Percentiles rank a stretch among this genome's conserved stretches.
These are phyloP conservation scores for Hemileccinum impolitum DNA, from an alignment of 768 basidiomycete genomes.

Conservation along the genomic window DNA sequence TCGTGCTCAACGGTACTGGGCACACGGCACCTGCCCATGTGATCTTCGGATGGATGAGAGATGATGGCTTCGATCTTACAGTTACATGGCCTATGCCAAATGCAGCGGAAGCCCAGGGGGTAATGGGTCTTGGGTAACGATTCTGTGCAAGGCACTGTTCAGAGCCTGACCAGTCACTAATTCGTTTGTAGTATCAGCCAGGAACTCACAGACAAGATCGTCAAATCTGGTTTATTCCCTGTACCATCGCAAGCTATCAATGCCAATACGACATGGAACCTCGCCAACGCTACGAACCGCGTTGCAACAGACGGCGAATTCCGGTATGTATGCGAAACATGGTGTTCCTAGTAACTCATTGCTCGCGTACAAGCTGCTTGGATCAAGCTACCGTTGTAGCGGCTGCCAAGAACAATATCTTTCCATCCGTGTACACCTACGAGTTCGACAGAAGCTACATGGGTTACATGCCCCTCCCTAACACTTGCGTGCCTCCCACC, in stretches of 20 bases:
- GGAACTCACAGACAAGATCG: not conserved
- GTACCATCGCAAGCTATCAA: not conserved
- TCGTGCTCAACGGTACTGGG: slow-evolving; percentile 39
- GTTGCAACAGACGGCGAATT: slow-evolving; percentile 10
- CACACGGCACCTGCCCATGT: slow-evolving; percentile 42
- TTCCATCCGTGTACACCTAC: slow-evolving; percentile 43
- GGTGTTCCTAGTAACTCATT: no score
- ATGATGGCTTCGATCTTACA: no score
- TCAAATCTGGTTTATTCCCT: slow-evolving; percentile 3
- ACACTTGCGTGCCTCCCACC: slow-evolving; percentile 42
- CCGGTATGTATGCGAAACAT: not conserved
- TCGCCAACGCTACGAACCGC: not conserved
- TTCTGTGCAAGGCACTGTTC: not conserved
- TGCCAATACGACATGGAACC: not conserved
- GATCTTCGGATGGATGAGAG: slow-evolving; percentile 2
- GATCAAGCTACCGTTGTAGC: slow-evolving; percentile 49
- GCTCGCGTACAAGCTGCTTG: slow-evolving; percentile 16
- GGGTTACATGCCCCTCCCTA: slow-evolving; percentile 44
- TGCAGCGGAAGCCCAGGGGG: not conserved
- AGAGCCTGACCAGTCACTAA: not conserved
- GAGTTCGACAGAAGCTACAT: slow-evolving; percentile 46
- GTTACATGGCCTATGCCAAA: slow-evolving; percentile 26
- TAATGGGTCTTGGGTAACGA: not conserved
- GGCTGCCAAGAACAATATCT: slow-evolving; percentile 39
- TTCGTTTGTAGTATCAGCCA: slow-evolving; percentile 1